Evolutionary conservation across 441 rosid species (phyloP).

Genomic region (Arabidopsis hybrid): DNA sequence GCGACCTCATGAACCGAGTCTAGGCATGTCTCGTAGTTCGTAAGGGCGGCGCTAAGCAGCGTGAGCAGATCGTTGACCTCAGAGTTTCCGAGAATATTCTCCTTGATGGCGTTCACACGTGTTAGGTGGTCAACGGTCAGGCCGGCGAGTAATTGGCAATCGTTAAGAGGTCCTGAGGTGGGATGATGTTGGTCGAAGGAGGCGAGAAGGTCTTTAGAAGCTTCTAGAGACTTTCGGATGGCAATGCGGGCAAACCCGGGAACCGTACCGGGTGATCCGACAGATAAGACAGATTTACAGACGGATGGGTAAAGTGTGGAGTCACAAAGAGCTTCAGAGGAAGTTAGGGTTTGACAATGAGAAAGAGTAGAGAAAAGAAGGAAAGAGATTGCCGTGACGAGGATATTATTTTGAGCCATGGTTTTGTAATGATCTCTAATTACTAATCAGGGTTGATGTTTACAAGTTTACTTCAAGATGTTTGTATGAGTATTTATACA

Average conservation of each 20-base stretch:
- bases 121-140: conserved; percentile 53
- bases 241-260: conserved; percentile 47
- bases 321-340: conserved; percentile 49
- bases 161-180: conserved; percentile 53
- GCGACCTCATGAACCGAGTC: conserved; percentile 36
- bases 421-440: not conserved
- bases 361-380: conserved; percentile 11
- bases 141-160: conserved; percentile 52
- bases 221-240: conserved; percentile 40
- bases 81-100: conserved; percentile 31
- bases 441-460: not conserved
- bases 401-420: conserved; percentile 23
- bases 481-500: not conserved
- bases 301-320: conserved; percentile 49
- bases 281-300: conserved; percentile 49
- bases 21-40: conserved; percentile 56
- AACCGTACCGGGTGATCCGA: conserved; percentile 40
- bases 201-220: conserved; percentile 40
- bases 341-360: conserved; percentile 28
- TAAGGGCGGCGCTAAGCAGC: conserved; percentile 58
- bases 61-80: conserved; percentile 52
- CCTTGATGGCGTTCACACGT: conserved; percentile 32
- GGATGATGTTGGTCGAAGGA: conserved; percentile 28
- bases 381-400: conserved; percentile 8
- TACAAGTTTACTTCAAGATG: not conserved